A percentile compares a stretch with the other conserved stretches of the same genome.
Evolutionary conservation across 306 rosid species (phyloP).

Genomic region (Casuarina equisetifolia): DNA sequence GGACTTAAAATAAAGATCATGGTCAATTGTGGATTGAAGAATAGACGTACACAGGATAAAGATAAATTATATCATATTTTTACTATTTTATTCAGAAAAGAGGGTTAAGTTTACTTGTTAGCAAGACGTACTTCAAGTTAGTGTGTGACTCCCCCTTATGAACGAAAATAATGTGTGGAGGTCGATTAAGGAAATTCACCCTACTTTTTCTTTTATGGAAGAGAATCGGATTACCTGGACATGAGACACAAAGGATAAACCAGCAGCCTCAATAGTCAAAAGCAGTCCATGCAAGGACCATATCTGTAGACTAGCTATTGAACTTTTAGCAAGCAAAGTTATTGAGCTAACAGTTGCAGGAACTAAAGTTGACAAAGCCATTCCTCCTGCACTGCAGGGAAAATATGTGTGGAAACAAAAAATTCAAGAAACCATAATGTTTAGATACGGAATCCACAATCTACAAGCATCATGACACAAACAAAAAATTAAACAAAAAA

Average conservation of each 20-base stretch:
- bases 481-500: background rate
- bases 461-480: background rate
- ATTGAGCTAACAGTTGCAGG: slow-evolving; percentile 92
- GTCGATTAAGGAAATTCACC: too few species aligned
- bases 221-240: slow-evolving; percentile 73
- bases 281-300: slow-evolving; percentile 99
- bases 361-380: slow-evolving; percentile 93
- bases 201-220: background rate
- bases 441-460: background rate
- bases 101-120: too few species aligned
- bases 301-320: slow-evolving; percentile 71
- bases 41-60: too few species aligned
- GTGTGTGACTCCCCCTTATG: too few species aligned
- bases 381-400: slow-evolving; percentile 97
- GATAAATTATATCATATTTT: too few species aligned
- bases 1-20: too few species aligned
- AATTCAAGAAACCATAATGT: background rate
- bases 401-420: slow-evolving; percentile 19
- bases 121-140: too few species aligned
- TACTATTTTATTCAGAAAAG: too few species aligned
- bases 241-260: slow-evolving; percentile 90
- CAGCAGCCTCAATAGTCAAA: slow-evolving; percentile 97
- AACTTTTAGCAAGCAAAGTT: slow-evolving; percentile 79
- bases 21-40: too few species aligned
- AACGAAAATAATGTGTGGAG: too few species aligned